Evolutionary conservation across 306 rosid genomes (phyloP), one percentile per base, ranked within the genome.

Genomic region (Vicia faba): DNA sequence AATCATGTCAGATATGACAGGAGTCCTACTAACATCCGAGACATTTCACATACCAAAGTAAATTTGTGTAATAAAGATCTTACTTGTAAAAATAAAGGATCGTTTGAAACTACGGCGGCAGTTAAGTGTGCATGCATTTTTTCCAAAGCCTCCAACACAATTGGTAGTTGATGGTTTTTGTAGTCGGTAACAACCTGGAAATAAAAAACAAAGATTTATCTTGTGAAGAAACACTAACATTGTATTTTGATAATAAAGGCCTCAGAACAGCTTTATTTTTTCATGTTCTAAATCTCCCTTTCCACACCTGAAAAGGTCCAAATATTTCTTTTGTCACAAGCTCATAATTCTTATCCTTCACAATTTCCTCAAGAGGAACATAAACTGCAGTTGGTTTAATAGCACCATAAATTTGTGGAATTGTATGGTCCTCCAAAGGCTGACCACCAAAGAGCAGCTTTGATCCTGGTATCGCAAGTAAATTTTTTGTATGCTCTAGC

Each of bases 21-120:
- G 11, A 9, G 16, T 38, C 29, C 39, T 40, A 60, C 40, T 58
- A 49, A 31, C 75, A 58, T 14, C 23, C 14, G 16, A 36, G 51
- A 35, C 26, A 68, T 36, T 36, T 8, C 11, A 41, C 56, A 68
- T 20, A 25, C 70, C 51, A 20, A 39, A 64, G 48, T 10, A 31
- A 61, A 50, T 25, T 44, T 15, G n/a, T 63, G 58, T 31, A n/a
- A 72, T 23, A 64, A 73, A 15, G 65, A 13, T 45, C 86, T 81
- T 80, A 71, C 98, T 89, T 93, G 98, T 62, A 89, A 57, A 75
- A 93, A 93, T 61, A 73, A 76, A 58, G 83, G 86, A 71, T 93
- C 96, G 31, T 93, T 93, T 74, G 97, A 93, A 67, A 93, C 96
- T 18, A 93, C 95, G 13, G 97, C 97, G 16, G 98, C 98, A 1